These are phyloP conservation scores for Leucosporidium scottii DNA, from an alignment of 768 basidiomycete species.

Conservation along the genomic window DNA sequence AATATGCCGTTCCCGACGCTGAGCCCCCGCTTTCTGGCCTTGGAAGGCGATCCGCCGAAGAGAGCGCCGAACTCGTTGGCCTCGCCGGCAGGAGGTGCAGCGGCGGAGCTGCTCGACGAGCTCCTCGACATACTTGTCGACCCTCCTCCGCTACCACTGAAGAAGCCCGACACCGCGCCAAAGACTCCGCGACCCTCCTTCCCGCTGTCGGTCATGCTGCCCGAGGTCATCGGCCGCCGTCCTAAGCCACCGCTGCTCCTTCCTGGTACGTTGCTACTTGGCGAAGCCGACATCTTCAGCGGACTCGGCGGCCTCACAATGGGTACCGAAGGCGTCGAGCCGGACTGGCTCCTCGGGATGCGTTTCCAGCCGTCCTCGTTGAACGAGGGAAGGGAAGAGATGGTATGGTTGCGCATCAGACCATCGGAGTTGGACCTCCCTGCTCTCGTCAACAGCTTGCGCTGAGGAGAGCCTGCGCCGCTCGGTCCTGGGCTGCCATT, in stretches of 20 bases:
- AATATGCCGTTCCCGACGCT: constrained; percentile 28
- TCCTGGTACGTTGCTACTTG: too few species aligned
- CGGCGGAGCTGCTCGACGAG: neutral
- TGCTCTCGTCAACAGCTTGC: too few species aligned
- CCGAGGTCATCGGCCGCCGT: neutral
- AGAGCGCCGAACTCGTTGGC: constrained; percentile 29
- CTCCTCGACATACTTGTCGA: neutral
- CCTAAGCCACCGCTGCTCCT: neutral
- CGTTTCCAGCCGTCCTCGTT: too few species aligned
- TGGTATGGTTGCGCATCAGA: too few species aligned
- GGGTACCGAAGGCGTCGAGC: neutral
- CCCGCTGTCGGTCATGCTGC: neutral
- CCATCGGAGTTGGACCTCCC: too few species aligned
- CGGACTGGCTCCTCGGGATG: too few species aligned
- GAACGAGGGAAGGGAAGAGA: too few species aligned
- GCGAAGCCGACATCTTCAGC: too few species aligned
- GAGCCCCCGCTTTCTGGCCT: constrained; percentile 20
- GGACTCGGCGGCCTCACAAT: too few species aligned
- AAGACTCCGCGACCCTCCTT: constrained; percentile 4
- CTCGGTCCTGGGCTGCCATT: too few species aligned
- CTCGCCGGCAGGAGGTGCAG: neutral
- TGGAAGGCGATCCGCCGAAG: constrained; percentile 12
- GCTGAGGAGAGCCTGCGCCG: too few species aligned
- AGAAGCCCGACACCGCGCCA: constrained; percentile 7
- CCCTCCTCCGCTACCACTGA: neutral